These are phyloP conservation scores for Mycena venus DNA, from an alignment of 768 basidiomycete species.

Conservation along the genomic window DNA sequence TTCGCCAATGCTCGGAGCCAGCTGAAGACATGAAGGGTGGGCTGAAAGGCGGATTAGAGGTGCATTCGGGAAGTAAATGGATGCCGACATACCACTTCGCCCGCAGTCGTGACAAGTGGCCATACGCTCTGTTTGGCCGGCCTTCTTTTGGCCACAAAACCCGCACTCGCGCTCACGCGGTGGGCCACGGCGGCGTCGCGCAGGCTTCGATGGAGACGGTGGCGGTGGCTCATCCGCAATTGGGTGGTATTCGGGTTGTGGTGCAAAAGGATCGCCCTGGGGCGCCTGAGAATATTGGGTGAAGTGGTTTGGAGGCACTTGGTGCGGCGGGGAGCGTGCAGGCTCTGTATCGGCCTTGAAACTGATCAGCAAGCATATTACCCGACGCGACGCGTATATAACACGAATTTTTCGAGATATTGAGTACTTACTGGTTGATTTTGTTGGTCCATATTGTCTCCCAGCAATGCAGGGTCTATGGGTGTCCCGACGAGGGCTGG, in stretches of 20 bases:
- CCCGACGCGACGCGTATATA: slow-evolving; percentile 81
- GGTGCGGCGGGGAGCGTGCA: slow-evolving; percentile 37
- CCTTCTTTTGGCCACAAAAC: slow-evolving; percentile 81
- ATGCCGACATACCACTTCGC: slow-evolving; percentile 72
- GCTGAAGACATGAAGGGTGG: slow-evolving; percentile 89
- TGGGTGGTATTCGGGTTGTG: slow-evolving; percentile 68
- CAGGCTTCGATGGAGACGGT: slow-evolving; percentile 56
- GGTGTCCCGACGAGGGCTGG: slow-evolving; percentile 71
- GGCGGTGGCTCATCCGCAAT: slow-evolving; percentile 59
- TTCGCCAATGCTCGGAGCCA: slow-evolving; percentile 65
- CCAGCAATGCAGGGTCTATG: slow-evolving; percentile 68
- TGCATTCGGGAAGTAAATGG: slow-evolving; percentile 7
- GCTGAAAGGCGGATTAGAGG: slow-evolving; percentile 56
- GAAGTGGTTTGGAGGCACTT: slow-evolving; percentile 50
- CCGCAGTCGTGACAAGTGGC: slow-evolving; percentile 87
- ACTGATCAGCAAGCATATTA: slow-evolving; percentile 43
- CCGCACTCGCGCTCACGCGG: slow-evolving; percentile 78
- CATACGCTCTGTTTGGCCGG: slow-evolving; percentile 73
- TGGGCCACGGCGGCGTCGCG: slow-evolving; percentile 60
- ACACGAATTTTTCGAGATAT: slow-evolving; percentile 41
- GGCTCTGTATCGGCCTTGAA: slow-evolving; percentile 36
- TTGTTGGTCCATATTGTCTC: slow-evolving; percentile 38
- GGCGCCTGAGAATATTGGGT: slow-evolving; percentile 80
- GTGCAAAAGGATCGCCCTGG: slow-evolving; percentile 88
- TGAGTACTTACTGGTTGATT: slow-evolving; percentile 53